phyloP scores from a whole-genome alignment of 2,329 filamentous ascomycete species.

The Colletotrichum shisoi region DNA sequence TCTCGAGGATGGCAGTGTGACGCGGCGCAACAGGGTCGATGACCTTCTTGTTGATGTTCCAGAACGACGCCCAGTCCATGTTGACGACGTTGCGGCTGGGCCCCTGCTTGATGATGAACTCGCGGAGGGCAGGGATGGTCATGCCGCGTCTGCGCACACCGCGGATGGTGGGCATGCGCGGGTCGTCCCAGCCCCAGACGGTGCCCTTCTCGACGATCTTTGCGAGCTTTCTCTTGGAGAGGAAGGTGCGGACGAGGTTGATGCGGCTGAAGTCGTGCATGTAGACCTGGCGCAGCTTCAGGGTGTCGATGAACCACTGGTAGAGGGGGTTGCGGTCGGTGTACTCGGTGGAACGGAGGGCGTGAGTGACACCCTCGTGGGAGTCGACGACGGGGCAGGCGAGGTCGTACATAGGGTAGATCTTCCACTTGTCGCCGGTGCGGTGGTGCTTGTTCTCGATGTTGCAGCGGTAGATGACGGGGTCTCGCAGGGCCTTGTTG shows the following conservation, averaged over 20 bases:
- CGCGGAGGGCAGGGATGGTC: constrained; percentile 78
- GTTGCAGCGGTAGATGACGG: constrained; percentile 97
- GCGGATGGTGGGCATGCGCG: constrained; percentile 83
- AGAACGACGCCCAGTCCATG: constrained; percentile 82
- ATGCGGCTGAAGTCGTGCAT: constrained; percentile 87
- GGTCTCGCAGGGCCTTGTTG: constrained; percentile 95
- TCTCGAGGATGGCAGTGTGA: constrained; percentile 75
- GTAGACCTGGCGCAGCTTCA: constrained; percentile 77
- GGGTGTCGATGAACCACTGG: constrained; percentile 81
- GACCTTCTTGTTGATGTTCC: constrained; percentile 79
- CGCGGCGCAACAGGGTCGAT: constrained; percentile 80
- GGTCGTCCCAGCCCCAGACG: constrained; percentile 87
- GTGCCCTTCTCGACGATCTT: constrained; percentile 79
- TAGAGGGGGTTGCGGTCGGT: constrained; percentile 87
- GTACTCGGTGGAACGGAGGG: constrained; percentile 84
- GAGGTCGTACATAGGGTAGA: constrained; percentile 88
- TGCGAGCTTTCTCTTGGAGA: constrained; percentile 86
- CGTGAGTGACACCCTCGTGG: constrained; percentile 83
- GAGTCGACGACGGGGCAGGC: constrained; percentile 83
- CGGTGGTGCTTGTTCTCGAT: constrained; percentile 72
- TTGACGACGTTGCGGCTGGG: constrained; percentile 84
- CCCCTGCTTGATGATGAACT: constrained; percentile 86
- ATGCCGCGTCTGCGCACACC: constrained; percentile 81
- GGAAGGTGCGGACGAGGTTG: constrained; percentile 83
- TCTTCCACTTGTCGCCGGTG: constrained; percentile 81